These are phyloP conservation scores for Helianthus tuberosus DNA, from an alignment of 129 eudicot genomes.

Conservation along the genomic window DNA sequence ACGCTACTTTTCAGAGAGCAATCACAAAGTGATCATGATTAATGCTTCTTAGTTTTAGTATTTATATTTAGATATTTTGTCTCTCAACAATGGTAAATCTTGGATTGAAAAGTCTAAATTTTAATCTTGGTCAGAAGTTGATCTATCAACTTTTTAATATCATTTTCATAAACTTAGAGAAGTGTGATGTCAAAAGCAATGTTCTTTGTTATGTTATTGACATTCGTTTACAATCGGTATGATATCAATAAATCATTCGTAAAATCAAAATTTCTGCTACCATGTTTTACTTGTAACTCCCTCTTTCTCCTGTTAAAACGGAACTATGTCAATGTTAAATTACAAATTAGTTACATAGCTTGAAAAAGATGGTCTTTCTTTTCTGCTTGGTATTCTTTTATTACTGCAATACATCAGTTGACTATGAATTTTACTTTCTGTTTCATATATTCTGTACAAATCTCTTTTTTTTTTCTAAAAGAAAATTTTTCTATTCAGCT, in stretches of 20 bases:
- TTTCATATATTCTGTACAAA: too few species aligned
- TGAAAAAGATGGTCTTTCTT: not conserved
- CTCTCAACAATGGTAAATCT: too few species aligned
- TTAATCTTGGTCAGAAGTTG: too few species aligned
- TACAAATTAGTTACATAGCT: not conserved
- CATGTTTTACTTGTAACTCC: not conserved
- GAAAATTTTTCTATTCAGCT: not conserved
- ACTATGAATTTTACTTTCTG: not conserved
- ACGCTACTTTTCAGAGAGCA: not conserved
- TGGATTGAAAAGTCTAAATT: too few species aligned
- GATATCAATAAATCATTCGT: not conserved
- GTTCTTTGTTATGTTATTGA: not conserved
- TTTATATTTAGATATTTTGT: too few species aligned
- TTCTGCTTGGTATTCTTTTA: not conserved
- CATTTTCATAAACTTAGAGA: not conserved
- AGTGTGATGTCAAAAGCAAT: not conserved
- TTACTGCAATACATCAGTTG: not conserved
- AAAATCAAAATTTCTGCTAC: not conserved
- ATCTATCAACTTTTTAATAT: not conserved
- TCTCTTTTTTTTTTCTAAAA: not conserved
- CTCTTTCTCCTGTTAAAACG: not conserved
- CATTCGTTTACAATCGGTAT: too few species aligned
- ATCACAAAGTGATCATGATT: not conserved
- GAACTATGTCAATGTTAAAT: not conserved
- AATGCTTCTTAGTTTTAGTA: too few species aligned